These are phyloP conservation scores for Podosphaera xanthii DNA, from an alignment of 2,329 filamentous ascomycete genomes.

Conservation along the genomic window DNA sequence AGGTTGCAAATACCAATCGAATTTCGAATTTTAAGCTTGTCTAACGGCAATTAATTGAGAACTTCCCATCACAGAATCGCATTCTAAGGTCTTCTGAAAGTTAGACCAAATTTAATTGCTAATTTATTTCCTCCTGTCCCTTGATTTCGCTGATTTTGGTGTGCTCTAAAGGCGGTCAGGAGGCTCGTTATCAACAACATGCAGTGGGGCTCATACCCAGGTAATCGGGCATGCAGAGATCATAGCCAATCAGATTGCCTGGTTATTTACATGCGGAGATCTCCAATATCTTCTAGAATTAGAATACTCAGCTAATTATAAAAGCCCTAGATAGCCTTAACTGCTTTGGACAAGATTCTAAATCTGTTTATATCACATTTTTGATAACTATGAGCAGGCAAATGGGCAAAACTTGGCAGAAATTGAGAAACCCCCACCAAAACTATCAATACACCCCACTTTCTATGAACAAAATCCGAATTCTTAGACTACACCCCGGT, in stretches of 20 bases:
- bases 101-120: background rate
- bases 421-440: background rate
- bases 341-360: background rate
- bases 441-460: constrained; percentile 2
- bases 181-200: background rate
- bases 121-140: background rate
- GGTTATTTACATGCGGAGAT: background rate
- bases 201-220: background rate
- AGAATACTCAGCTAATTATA: background rate
- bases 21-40: no score
- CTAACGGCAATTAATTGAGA: no score
- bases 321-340: constrained; percentile 9
- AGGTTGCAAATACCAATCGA: no score
- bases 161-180: background rate
- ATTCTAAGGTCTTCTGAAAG: no score
- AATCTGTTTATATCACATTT: background rate
- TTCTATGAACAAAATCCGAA: constrained; percentile 1
- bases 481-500: constrained; percentile 3
- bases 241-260: background rate
- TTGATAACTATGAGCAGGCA: background rate
- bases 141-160: background rate
- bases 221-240: background rate
- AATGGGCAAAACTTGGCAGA: background rate
- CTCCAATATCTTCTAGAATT: background rate
- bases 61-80: no score